These are phyloP conservation scores for Kappamyces sp. DNA, from an alignment of 192 early-diverging fungal species.

Conservation along the genomic window DNA sequence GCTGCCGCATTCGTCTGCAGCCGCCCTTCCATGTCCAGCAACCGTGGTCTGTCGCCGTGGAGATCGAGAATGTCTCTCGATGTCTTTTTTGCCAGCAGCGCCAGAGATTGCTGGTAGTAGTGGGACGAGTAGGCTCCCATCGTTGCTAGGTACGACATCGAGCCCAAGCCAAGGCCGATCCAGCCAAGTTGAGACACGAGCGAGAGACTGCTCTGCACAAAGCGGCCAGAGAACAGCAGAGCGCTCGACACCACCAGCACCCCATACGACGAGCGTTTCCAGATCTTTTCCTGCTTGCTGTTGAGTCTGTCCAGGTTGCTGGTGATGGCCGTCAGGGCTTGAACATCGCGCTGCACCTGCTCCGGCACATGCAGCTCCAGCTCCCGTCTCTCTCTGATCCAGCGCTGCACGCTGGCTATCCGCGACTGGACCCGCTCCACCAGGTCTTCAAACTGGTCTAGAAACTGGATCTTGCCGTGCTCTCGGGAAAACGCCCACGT, in stretches of 20 bases:
- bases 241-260: constrained; percentile 3
- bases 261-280: not conserved
- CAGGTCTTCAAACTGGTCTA: constrained; percentile 8
- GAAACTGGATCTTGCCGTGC: constrained; percentile 5
- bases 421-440: not conserved
- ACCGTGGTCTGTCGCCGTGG: no score
- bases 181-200: not conserved
- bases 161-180: not conserved
- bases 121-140: constrained; percentile 1
- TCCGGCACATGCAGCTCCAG: constrained; percentile 1
- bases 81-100: constrained; percentile 6
- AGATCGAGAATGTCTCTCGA: not conserved
- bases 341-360: constrained; percentile 3
- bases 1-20: no score
- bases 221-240: not conserved
- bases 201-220: not conserved
- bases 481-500: no score
- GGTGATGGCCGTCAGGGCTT: constrained; percentile 5
- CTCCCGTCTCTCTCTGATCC: constrained; percentile 5
- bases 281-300: constrained; percentile 11
- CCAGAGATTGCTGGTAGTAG: not conserved
- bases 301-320: not conserved
- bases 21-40: no score
- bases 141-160: not conserved
- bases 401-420: not conserved